Evolutionary conservation across 768 basidiomycete species (phyloP).

Genomic region (Lentinula guzmanii): DNA sequence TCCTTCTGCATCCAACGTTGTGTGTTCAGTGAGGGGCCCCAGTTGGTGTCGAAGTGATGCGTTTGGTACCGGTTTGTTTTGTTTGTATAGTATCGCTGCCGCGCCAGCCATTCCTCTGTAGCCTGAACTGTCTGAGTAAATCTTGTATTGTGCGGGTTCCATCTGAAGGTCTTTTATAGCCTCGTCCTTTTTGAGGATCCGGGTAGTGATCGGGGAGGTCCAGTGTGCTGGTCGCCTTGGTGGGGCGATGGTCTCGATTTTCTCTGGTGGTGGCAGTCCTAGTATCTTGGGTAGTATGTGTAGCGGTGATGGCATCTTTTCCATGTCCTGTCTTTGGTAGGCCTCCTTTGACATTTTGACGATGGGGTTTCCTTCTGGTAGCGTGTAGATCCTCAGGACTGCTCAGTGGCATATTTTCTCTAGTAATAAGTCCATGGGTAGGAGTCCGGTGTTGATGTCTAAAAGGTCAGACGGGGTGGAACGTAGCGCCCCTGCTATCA

Average conservation of each 20-base stretch:
- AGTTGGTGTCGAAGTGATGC: background rate
- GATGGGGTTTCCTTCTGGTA: slow-evolving; percentile 7
- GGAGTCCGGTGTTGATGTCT: slow-evolving; percentile 6
- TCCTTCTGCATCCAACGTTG: background rate
- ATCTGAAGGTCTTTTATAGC: background rate
- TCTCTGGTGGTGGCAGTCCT: background rate
- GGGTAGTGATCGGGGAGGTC: background rate
- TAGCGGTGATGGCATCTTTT: slow-evolving; percentile 8
- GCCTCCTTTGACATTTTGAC: background rate
- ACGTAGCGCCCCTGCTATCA: background rate
- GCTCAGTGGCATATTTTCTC: slow-evolving; percentile 3
- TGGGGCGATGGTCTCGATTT: background rate
- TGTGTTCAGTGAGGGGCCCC: background rate
- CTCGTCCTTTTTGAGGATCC: background rate
- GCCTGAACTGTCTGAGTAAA: slow-evolving; percentile 12
- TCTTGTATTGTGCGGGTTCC: background rate
- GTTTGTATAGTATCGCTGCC: background rate
- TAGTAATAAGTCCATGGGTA: slow-evolving; percentile 9
- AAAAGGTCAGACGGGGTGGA: slow-evolving; percentile 7
- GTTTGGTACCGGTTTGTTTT: background rate
- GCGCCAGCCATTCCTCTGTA: slow-evolving; percentile 3
- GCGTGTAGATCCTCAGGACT: slow-evolving; percentile 7
- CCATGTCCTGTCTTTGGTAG: background rate
- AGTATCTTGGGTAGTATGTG: slow-evolving; percentile 6
- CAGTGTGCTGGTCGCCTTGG: background rate